Base-by-base conservation (phyloP, 2,329 filamentous ascomycete genomes). In the Fonsecaea nubica region DNA sequence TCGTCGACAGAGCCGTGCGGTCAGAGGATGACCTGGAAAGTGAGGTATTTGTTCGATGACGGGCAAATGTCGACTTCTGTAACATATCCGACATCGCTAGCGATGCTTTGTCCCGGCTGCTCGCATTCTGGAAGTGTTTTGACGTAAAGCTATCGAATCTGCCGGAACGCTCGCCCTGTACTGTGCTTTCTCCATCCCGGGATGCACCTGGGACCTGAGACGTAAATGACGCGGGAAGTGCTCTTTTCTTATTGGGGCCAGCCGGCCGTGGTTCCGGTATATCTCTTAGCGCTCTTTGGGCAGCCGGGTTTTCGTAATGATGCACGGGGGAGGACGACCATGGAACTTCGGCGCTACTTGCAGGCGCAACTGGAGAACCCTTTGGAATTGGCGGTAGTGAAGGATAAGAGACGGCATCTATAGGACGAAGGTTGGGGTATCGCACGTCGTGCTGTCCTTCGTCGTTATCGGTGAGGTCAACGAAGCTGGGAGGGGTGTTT, bases 401-500 rank as follows among this genome's bases (percentile, higher is more conserved):
- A 5, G 76, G 75, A 61, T 80, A 80, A 54, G 75, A 75, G 21
- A 79, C 74, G 10, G 70, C 63, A 13, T 67, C 61, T 15, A 57
- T 18, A 50, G 61, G 61, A 35, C 68, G 65, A 12, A 71, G 55
- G 2, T 67, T 62, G 4, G 65, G 59, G 10, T 74, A 68, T 40
- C 64, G 57, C 72, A 77, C 33, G 50, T 74, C 38, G 71, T 75
- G 58, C 67, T 69, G 82, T 3, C 87, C 82, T 81, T 1, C 81
- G 77, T 0, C 89, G 87, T 65, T 87, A 84, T 65, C 91, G 84
- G 59, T 88, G 21, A 91, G 78, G 68, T 92, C 91, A 30, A 96
- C 82, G 63, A 92, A 86, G 72, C 97, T 93, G 73, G 92, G 92
- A 71, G 96, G 95, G 75, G 97, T 93, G 72, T 94, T 89, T 69